These are phyloP conservation scores for Petunia axillaris DNA, from an alignment of 257 asterid genomes.

Conservation along the genomic window DNA sequence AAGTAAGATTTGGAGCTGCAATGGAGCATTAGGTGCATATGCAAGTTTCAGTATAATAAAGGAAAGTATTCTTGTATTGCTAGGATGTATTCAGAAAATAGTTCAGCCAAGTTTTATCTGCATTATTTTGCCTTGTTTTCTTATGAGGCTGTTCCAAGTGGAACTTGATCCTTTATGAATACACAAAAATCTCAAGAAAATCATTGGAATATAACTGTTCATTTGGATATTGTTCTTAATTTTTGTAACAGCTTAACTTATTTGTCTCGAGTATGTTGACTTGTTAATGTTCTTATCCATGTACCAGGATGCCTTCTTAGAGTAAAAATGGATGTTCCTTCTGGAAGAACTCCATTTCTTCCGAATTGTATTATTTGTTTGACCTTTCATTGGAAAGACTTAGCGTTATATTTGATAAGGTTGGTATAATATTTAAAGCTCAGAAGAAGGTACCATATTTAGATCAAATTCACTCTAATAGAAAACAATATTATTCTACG, in stretches of 20 bases:
- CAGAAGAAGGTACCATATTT: neutral
- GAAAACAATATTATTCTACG: neutral
- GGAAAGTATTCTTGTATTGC: neutral
- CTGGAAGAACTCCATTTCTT: neutral
- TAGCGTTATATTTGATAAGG: neutral
- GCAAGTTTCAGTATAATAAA: neutral
- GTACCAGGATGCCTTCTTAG: neutral
- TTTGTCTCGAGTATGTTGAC: neutral
- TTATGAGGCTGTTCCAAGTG: neutral
- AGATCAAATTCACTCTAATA: neutral
- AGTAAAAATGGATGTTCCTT: neutral
- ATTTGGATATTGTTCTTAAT: neutral
- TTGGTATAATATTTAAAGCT: neutral
- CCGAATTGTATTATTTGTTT: neutral
- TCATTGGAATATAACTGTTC: neutral
- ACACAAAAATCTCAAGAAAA: neutral
- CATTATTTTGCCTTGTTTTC: neutral
- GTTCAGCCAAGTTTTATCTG: neutral
- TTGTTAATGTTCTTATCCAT: neutral
- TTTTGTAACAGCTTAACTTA: neutral
- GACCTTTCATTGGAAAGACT: neutral
- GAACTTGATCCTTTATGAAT: constrained; percentile 11
- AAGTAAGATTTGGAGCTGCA: neutral
- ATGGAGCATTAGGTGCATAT: constrained; percentile 8
- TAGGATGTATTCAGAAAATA: neutral